Evolutionary conservation across 1,139 yeast genomes (phyloP).

Genomic region (Insectozyma bohioensis): DNA sequence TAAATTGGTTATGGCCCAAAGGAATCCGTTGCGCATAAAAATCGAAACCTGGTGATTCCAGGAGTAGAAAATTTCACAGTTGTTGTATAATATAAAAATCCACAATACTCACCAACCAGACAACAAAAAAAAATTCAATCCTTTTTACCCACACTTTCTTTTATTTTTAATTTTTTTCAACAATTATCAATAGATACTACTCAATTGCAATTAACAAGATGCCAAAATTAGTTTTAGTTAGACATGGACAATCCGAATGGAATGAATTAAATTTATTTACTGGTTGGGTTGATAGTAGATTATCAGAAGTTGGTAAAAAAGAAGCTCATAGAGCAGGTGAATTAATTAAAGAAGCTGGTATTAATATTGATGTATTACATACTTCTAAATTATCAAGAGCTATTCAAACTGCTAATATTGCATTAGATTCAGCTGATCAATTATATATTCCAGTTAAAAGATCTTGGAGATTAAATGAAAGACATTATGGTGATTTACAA

Average conservation of each 20-base stretch:
- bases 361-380: conserved; percentile 83
- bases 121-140: conserved; percentile 1
- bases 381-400: conserved; percentile 95
- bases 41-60: too few relatives aligned
- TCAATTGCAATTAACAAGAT: conserved; percentile 17
- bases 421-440: conserved; percentile 86
- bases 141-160: conserved; percentile 1
- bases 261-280: conserved; percentile 97
- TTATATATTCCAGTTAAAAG: conserved; percentile 91
- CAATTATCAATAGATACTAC: neutral
- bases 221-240: conserved; percentile 77
- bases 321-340: conserved; percentile 96
- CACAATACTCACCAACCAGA: neutral
- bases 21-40: too few relatives aligned
- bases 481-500: conserved; percentile 98
- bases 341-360: conserved; percentile 82
- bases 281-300: conserved; percentile 97
- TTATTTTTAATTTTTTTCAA: neutral
- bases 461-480: conserved; percentile 97
- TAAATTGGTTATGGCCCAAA: too few relatives aligned
- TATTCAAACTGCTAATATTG: conserved; percentile 96
- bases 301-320: conserved; percentile 79
- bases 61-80: too few relatives aligned
- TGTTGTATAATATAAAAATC: too few relatives aligned
- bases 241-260: conserved; percentile 99